phyloP scores from a whole-genome alignment of 1,284 basidiomycete species.

The Limonomyces culmigenus region DNA sequence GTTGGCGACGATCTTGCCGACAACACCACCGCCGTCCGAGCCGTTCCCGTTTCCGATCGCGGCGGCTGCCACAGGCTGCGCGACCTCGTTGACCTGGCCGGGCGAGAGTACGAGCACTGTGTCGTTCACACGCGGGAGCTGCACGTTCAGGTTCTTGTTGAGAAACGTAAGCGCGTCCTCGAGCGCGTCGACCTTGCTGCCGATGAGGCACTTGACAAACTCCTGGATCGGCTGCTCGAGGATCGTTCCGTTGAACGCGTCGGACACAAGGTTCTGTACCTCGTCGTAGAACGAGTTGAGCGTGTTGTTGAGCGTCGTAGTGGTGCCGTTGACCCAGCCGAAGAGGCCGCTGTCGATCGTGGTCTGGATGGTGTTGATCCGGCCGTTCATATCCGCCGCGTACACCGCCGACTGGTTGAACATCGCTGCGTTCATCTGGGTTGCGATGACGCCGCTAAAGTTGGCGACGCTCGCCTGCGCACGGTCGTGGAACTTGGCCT shows the following conservation, averaged over 20 bases:
- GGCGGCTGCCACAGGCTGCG: conserved; percentile 61
- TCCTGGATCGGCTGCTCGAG: conserved; percentile 71
- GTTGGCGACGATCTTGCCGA: conserved; percentile 54
- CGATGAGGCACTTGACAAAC: conserved; percentile 80
- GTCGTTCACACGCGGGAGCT: conserved; percentile 60
- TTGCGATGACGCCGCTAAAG: conserved; percentile 58
- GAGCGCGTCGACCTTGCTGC: conserved; percentile 75
- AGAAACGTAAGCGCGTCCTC: conserved; percentile 86
- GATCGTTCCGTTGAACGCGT: conserved; percentile 70
- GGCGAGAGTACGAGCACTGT: conserved; percentile 64
- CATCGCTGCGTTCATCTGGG: conserved; percentile 67
- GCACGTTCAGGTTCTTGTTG: conserved; percentile 69
- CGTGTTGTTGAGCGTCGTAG: conserved; percentile 70
- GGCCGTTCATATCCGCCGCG: conserved; percentile 58
- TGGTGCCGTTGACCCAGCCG: conserved; percentile 90
- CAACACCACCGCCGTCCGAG: conserved; percentile 39
- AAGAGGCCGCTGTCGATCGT: conserved; percentile 79
- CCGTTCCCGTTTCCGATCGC: conserved; percentile 49
- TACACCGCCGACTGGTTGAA: conserved; percentile 65
- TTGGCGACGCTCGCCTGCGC: conserved; percentile 42
- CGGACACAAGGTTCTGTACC: conserved; percentile 49
- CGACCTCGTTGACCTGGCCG: conserved; percentile 53
- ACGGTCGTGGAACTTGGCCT: conserved; percentile 40
- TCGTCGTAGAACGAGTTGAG: conserved; percentile 62
- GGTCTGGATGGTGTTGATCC: conserved; percentile 50